Conservation (phyloP, 164 flowering plant species). For the Amborella trichopoda region DNA sequence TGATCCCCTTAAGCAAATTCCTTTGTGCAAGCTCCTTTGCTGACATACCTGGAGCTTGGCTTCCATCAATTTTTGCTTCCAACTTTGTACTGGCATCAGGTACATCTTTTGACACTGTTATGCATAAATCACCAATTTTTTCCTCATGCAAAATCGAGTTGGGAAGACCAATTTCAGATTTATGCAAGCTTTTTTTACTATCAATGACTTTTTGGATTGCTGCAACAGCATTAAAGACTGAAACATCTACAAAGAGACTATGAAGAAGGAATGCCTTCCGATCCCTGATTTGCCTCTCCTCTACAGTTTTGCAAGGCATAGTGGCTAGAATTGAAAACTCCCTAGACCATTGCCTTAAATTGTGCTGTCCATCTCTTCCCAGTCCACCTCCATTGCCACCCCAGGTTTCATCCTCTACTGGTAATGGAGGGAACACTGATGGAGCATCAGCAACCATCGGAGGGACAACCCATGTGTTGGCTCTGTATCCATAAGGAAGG, state of each 20-base stretch:
- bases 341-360: conserved; percentile 74
- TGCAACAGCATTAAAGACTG: conserved; percentile 60
- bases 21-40: conserved; percentile 32
- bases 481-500: conserved; percentile 93
- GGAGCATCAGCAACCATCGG: conserved; percentile 50
- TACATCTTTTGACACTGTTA: conserved; percentile 35
- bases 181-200: conserved; percentile 13
- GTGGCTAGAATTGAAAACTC: conserved; percentile 72
- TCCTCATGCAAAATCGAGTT: conserved; percentile 40
- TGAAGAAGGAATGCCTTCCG: conserved; percentile 91
- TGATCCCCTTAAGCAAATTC: conserved; percentile 76
- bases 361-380: conserved; percentile 47
- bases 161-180: conserved; percentile 4
- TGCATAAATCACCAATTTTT: conserved; percentile 55
- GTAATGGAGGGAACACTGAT: conserved; percentile 43
- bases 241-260: conserved; percentile 62
- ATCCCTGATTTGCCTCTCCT: conserved; percentile 79
- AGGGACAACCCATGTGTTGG: conserved; percentile 89
- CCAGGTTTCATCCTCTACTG: conserved; percentile 88
- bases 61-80: conserved; percentile 18
- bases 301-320: conserved; percentile 89
- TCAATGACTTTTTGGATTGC: conserved; percentile 38
- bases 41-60: conserved; percentile 16
- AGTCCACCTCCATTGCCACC: conserved; percentile 96
- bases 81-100: conserved; percentile 33